phyloP scores from a whole-genome alignment of 345 rosid species.

The Draba incana region DNA sequence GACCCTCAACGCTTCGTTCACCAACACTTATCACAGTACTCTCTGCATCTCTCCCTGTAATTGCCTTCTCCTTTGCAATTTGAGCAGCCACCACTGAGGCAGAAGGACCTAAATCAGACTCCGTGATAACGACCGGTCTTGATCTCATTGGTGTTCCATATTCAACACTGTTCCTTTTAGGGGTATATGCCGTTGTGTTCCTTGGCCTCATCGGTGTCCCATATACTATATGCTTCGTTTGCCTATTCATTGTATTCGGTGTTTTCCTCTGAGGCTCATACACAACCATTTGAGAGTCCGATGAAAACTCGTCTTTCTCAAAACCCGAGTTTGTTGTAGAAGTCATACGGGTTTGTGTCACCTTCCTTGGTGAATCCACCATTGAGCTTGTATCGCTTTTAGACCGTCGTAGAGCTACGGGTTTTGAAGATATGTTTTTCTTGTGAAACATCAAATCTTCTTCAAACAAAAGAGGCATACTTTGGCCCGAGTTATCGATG shows the following conservation, averaged over 20 bases:
- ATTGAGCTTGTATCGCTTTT: conserved; percentile 86
- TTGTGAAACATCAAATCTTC: conserved; percentile 42
- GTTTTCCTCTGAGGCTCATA: conserved; percentile 29
- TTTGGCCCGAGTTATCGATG: conserved; percentile 76
- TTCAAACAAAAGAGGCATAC: conserved; percentile 68
- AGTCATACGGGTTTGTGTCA: conserved; percentile 31
- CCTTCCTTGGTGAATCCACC: conserved; percentile 38
- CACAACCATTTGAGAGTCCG: conserved; percentile 32
- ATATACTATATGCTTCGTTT: conserved; percentile 26
- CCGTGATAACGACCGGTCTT: conserved; percentile 47
- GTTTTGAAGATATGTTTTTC: conserved; percentile 51
- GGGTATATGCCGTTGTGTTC: conserved; percentile 29
- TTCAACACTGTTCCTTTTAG: conserved; percentile 36
- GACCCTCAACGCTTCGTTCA: conserved; percentile 70
- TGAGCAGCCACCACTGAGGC: conserved; percentile 85
- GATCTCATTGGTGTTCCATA: conserved; percentile 47
- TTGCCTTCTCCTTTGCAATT: conserved; percentile 48
- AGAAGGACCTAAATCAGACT: conserved; percentile 84
- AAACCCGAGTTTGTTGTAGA: conserved; percentile 48
- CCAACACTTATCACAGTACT: conserved; percentile 55
- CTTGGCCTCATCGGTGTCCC: conserved; percentile 45
- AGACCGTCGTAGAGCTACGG: conserved; percentile 62
- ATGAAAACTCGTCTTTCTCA: conserved; percentile 41
- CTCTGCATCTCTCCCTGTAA: conserved; percentile 48
- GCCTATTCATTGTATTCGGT: conserved; percentile 23